Conservation (phyloP, 2,329 filamentous ascomycete species). For the Cytospora piceae region DNA sequence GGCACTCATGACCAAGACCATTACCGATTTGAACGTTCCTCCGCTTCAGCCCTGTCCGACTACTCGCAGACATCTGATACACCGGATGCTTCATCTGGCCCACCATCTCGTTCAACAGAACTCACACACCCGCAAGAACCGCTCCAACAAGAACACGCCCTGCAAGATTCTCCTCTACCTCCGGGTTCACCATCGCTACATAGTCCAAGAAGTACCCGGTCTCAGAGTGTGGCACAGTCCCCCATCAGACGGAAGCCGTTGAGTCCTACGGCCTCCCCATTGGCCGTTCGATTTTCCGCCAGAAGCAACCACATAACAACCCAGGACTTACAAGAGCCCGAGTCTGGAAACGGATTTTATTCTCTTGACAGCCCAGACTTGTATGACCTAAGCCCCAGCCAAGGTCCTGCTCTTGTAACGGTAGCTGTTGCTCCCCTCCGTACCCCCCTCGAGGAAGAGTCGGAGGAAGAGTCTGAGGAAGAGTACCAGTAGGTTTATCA, state of each 20-base stretch:
- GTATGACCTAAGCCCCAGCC: slow-evolving; percentile 53
- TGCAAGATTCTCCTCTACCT: slow-evolving; percentile 18
- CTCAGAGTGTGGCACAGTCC: slow-evolving; percentile 38
- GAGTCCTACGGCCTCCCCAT: slow-evolving; percentile 57
- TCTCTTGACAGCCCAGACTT: slow-evolving; percentile 65
- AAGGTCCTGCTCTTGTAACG: slow-evolving; percentile 37
- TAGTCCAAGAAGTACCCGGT: slow-evolving; percentile 38
- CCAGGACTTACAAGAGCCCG: slow-evolving; percentile 47
- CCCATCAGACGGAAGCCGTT: slow-evolving; percentile 65
- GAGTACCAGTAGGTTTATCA: slow-evolving; percentile 23
- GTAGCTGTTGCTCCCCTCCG: slow-evolving; percentile 23
- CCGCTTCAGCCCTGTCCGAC: slow-evolving; percentile 17
- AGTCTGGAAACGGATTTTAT: slow-evolving; percentile 56
- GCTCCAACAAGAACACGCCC: slow-evolving; percentile 16
- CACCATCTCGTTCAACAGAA: slow-evolving; percentile 20
- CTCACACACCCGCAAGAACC: slow-evolving; percentile 16
- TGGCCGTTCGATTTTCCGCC: slow-evolving; percentile 54
- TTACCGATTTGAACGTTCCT: slow-evolving; percentile 26
- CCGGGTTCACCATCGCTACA: slow-evolving; percentile 31
- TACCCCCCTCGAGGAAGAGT: slow-evolving; percentile 19
- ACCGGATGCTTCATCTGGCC: slow-evolving; percentile 31
- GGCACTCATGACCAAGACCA: slow-evolving; percentile 30
- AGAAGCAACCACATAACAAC: slow-evolving; percentile 43
- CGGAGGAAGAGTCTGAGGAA: slow-evolving; percentile 19
- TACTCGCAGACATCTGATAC: slow-evolving; percentile 30